These are phyloP conservation scores for Mediolabrus comicus DNA, from an alignment of 108 stramenopile genomes.

Conservation along the genomic window DNA sequence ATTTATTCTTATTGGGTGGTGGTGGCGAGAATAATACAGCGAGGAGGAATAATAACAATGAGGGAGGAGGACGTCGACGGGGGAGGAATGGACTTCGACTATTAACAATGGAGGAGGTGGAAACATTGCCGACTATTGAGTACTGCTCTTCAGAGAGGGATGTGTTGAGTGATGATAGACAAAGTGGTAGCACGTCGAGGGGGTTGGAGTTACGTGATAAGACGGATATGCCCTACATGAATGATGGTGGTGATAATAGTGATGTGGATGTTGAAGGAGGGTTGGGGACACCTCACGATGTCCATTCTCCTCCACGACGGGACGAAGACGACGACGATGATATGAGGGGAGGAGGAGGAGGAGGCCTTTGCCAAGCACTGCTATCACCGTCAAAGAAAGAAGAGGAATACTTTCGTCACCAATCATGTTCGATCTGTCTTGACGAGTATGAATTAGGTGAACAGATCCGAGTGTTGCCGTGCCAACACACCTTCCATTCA, in stretches of 20 bases:
- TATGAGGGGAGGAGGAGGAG: neutral
- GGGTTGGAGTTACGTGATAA: constrained; percentile 40
- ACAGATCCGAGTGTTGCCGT: constrained; percentile 74
- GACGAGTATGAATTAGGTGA: constrained; percentile 84
- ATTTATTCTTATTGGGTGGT: constrained; percentile 17
- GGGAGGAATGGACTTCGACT: constrained; percentile 30
- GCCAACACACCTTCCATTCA: constrained; percentile 83
- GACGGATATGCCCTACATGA: constrained; percentile 18
- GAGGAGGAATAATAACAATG: neutral
- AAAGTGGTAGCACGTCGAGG: neutral
- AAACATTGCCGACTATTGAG: constrained; percentile 37
- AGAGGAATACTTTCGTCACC: constrained; percentile 18
- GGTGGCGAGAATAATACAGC: neutral
- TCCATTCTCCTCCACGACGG: neutral
- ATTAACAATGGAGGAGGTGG: constrained; percentile 48
- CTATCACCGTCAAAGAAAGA: constrained; percentile 5
- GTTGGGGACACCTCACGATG: neutral
- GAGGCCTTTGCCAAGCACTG: constrained; percentile 10
- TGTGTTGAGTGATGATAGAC: neutral
- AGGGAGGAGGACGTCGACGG: neutral
- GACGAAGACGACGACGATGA: neutral
- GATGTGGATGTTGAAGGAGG: neutral
- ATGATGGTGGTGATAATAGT: constrained; percentile 1
- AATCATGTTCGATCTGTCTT: constrained; percentile 84
- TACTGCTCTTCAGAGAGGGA: neutral